A percentile compares a stretch with the other conserved stretches of the same genome.
Conservation (phyloP, 2,329 filamentous ascomycete species). For the Pseudogymnoascus sp. region DNA sequence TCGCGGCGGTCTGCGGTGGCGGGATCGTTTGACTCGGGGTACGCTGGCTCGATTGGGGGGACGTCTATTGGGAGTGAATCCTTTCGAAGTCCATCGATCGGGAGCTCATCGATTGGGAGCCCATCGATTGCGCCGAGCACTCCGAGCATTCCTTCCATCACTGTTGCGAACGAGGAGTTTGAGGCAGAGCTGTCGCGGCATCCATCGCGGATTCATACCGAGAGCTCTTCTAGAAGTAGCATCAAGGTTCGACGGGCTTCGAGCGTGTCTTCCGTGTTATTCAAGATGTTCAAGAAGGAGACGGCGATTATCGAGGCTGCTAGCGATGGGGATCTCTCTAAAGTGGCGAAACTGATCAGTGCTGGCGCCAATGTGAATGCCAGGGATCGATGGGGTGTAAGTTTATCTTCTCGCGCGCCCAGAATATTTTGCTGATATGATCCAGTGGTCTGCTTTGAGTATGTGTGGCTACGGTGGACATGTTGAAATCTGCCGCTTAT, state of each 20-base stretch:
- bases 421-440: conserved; percentile 3
- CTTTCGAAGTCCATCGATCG: conserved; percentile 16
- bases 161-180: conserved; percentile 23
- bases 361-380: conserved; percentile 26
- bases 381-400: conserved; percentile 24
- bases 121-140: conserved; percentile 15
- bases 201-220: conserved; percentile 14
- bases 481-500: conserved; percentile 21
- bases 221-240: neutral
- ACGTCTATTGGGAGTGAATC: neutral
- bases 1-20: neutral
- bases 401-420: conserved; percentile 1
- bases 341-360: conserved; percentile 23
- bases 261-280: conserved; percentile 18
- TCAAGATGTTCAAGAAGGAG: conserved; percentile 24
- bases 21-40: conserved; percentile 20
- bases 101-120: conserved; percentile 10
- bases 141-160: conserved; percentile 15
- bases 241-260: conserved; percentile 15
- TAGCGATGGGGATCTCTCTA: conserved; percentile 24
- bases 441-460: conserved; percentile 24
- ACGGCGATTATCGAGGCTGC: conserved; percentile 26
- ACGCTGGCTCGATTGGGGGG: conserved; percentile 7
- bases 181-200: conserved; percentile 20
- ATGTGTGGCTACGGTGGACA: conserved; percentile 26